Evolutionary conservation across 352 stramenopile species (phyloP), one percentile per base, ranked within the genome.

Genomic region (Phytopythium aichiense): DNA sequence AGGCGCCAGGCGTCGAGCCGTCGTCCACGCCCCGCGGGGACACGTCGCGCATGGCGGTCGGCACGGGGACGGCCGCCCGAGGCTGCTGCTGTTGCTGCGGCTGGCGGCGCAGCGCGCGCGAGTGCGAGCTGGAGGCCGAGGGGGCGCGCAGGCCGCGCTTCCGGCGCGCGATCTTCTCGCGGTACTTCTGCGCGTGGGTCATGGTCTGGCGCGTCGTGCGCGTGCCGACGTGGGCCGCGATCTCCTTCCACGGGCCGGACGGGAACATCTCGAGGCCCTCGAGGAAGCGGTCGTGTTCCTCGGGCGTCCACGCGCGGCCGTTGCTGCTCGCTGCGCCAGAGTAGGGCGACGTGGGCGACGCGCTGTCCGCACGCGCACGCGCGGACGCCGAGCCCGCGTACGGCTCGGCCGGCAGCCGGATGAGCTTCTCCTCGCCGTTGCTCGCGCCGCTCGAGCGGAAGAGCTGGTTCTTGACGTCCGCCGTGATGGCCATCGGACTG

Each of bases 231-330:
- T 85, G 56, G 2, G 69, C 72, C 16, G 82, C 77, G 45, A 89
- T 84, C 31, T 77, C 69, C 48, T 88, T 88, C 79, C 77, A 91
- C 22, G 81, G 79, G 2, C 79, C 77, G 4, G 68, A 77, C 31
- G 80, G 80, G 64, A 79, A 89, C n/a, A 80, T 60, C 57, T 89
- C 77, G 48, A 87, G 73, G 0, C 76, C 79, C 54, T 77, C 62
- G 5, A 89, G 61, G 64, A 89, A 89, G 2, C 77, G 77, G 33
- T 87, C 68, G 67, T 89, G 81, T 60, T 88, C 78, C 8, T 80
- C 71, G 0, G 60, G 60, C 6, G 71, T 78, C 76, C 76, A 79
- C 13, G 72, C 72, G 12, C 66, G 69, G 38, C 72, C 72, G 59
- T 73, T 77, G 8, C 66, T 67, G 64, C 63, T 68, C 56, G 20